Conservation (phyloP, 371 early-diverging fungal genomes). For the Lichtheimia hyalospora region DNA sequence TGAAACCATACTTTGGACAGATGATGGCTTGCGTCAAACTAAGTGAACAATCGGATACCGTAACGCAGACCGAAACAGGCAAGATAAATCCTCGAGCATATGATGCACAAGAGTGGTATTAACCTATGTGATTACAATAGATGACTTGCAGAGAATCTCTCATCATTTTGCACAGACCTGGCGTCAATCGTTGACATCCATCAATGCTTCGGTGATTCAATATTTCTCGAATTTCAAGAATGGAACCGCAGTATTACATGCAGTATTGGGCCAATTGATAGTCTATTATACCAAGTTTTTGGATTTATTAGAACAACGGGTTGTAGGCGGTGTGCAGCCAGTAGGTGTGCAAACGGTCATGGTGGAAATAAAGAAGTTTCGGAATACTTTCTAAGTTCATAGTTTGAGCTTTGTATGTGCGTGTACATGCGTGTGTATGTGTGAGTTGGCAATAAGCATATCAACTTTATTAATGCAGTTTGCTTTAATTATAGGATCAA, state of each 20-base stretch:
- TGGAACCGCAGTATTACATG: constrained; percentile 85
- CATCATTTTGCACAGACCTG: constrained; percentile 77
- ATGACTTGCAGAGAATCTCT: constrained; percentile 64
- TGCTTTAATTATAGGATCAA: no score
- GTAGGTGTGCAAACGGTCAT: constrained; percentile 89
- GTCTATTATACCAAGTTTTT: constrained; percentile 87
- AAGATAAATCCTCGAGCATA: neutral
- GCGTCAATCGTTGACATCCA: constrained; percentile 70
- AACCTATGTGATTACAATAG: neutral
- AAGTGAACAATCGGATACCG: constrained; percentile 55
- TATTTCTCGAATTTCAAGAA: constrained; percentile 92
- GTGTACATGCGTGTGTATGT: no score
- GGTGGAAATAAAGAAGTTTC: constrained; percentile 89
- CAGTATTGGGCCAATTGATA: constrained; percentile 81
- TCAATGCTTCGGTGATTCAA: constrained; percentile 83
- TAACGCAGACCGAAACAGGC: constrained; percentile 14
- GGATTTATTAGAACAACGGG: constrained; percentile 69
- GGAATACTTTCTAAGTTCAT: constrained; percentile 63
- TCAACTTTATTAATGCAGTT: no score
- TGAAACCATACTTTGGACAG: constrained; percentile 76
- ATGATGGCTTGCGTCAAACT: constrained; percentile 75
- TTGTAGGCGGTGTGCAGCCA: constrained; percentile 64
- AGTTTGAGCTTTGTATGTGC: no score
- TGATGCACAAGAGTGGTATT: neutral
- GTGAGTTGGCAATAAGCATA: no score